A percentile compares a stretch with the other conserved stretches of the same genome.
Conservation (phyloP, 2,329 filamentous ascomycete genomes). For the Stachybotrys chlorohalonatus region DNA sequence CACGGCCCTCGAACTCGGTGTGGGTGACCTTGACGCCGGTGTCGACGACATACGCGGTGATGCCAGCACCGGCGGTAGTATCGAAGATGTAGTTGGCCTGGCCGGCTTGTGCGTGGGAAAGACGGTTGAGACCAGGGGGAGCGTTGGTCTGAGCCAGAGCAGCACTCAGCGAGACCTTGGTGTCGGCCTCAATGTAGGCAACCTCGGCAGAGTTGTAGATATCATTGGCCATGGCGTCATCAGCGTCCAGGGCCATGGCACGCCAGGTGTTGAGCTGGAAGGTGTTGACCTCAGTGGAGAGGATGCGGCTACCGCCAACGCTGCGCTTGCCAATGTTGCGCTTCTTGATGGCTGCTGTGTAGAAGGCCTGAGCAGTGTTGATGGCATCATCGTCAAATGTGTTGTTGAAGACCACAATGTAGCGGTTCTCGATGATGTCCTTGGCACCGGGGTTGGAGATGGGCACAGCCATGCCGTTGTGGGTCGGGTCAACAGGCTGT, state of each 20-base stretch:
- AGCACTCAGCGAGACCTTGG: constrained; percentile 32
- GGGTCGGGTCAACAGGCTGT: constrained; percentile 6
- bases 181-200: constrained; percentile 45
- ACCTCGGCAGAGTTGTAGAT: constrained; percentile 41
- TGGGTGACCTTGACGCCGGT: constrained; percentile 52
- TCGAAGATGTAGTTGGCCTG: constrained; percentile 36
- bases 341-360: constrained; percentile 42
- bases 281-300: constrained; percentile 37
- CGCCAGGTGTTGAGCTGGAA: constrained; percentile 42
- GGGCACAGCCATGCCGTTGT: constrained; percentile 20
- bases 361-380: constrained; percentile 36
- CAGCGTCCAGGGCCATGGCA: constrained; percentile 43
- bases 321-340: constrained; percentile 47
- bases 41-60: constrained; percentile 56
- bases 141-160: constrained; percentile 43
- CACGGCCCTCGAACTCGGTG: constrained; percentile 46
- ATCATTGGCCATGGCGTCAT: constrained; percentile 37
- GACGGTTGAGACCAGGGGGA: constrained; percentile 41
- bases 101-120: constrained; percentile 34
- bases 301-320: constrained; percentile 34
- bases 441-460: constrained; percentile 39
- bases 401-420: constrained; percentile 57
- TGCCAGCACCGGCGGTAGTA: constrained; percentile 40
- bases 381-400: constrained; percentile 39
- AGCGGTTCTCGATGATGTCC: constrained; percentile 45